Evolutionary conservation across 352 stramenopile genomes (phyloP), one percentile per base, ranked within the genome.

Genomic region (Stramenopiles sp.): DNA sequence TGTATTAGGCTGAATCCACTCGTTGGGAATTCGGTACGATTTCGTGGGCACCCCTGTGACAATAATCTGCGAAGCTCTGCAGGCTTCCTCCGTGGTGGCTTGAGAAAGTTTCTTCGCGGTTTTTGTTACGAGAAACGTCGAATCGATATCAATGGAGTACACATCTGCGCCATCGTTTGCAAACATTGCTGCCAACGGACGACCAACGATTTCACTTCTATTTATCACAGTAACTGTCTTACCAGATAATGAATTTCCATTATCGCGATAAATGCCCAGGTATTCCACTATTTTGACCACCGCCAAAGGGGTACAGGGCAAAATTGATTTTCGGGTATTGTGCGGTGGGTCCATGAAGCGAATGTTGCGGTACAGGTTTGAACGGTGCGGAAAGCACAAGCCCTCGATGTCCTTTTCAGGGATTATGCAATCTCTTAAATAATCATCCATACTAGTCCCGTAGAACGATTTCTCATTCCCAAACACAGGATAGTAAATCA

Each of bases 401-500:
- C 94, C 89, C 81, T 98, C 92, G 18, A 98, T 92, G 80, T 98
- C 94, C 82, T 97, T 97, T 82, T 96, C 93, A 76, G 94, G 87
- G 48, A 88, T 95, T 68, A 98, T 92, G 34, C 82, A 89, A 84
- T 98, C 94, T 75, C 94, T 87, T 34, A 98, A 77, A 74, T 97
- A 97, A 83, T 98, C 94, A 84, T 98, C 93, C 85, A 98, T 96
- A 74, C 86, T 90, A 63, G 90, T 91, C 33, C 94, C 94, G 75
- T 87, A 97, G 81, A 97, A 98, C 49, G 86, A 96, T 76, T 94
- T 92, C 77, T 96, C 93, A 49, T 89, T 79, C 48, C 93, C 94
- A 78, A 98, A 98, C 82, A 96, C 97, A 68, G 94, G 94, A 83
- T 98, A 98, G 83, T 98, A 98, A 18, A 98, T 89, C 74, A 98